These are phyloP conservation scores for Saccharomyces kudriavzevii DNA, from an alignment of 805 yeast genomes.

Conservation along the genomic window DNA sequence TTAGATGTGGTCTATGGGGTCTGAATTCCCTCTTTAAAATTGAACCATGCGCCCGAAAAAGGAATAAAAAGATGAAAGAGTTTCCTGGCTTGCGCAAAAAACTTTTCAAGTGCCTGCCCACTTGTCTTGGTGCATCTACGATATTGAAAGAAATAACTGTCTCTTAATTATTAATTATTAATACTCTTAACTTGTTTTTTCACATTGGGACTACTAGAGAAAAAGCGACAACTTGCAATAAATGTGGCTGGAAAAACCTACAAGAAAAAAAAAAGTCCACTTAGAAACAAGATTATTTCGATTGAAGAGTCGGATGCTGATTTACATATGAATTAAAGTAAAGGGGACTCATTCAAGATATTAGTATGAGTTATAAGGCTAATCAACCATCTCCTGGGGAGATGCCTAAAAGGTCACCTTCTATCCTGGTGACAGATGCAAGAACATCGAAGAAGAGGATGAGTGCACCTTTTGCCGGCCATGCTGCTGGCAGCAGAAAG, in stretches of 20 bases:
- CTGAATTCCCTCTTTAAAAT: not conserved
- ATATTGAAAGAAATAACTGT: not conserved
- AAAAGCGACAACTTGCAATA: not conserved
- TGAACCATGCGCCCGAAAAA: not conserved
- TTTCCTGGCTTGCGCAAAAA: not conserved
- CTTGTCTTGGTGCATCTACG: not conserved
- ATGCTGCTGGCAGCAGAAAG: constrained; percentile 28
- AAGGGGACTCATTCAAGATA: not conserved
- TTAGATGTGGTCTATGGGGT: not conserved
- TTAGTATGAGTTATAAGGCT: not conserved
- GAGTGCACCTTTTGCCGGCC: constrained; percentile 73
- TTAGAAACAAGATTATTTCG: not conserved
- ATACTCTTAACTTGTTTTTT: not conserved
- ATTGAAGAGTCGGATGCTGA: not conserved
- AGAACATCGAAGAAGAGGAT: constrained; percentile 48
- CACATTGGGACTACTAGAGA: not conserved
- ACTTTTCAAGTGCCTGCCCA: not conserved
- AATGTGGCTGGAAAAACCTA: not conserved
- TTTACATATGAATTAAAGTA: not conserved
- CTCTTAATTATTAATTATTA: not conserved
- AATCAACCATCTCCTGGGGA: constrained; percentile 1
- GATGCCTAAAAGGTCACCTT: constrained; percentile 73
- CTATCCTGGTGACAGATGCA: constrained; percentile 86
- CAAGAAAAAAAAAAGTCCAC: not conserved
- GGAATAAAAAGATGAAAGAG: not conserved